These are phyloP conservation scores for Metarhizium humberi DNA, from an alignment of 2,329 filamentous ascomycete species.

Conservation along the genomic window DNA sequence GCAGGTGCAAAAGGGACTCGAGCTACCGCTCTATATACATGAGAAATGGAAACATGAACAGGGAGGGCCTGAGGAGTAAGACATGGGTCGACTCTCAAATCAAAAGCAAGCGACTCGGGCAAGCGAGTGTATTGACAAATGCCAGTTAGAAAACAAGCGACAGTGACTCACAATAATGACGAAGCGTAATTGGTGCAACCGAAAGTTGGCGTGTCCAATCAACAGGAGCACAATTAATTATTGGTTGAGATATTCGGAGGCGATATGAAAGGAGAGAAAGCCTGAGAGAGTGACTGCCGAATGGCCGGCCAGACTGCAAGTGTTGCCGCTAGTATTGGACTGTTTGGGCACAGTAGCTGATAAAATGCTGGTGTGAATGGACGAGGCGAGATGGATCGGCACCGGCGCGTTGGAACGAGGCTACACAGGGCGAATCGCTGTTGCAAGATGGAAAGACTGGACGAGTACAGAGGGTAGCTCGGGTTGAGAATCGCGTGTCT, in stretches of 20 bases:
- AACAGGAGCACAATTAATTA: neutral
- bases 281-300: conserved; percentile 16
- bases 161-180: conserved; percentile 23
- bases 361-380: conserved; percentile 16
- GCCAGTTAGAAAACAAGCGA: conserved; percentile 16
- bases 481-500: conserved; percentile 9
- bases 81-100: neutral
- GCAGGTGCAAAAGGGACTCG: neutral
- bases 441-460: conserved; percentile 12
- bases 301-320: conserved; percentile 20
- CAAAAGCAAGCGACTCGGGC: conserved; percentile 2
- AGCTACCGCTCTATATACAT: neutral
- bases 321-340: conserved; percentile 25
- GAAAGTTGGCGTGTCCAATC: conserved; percentile 2
- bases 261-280: conserved; percentile 12
- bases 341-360: conserved; percentile 21
- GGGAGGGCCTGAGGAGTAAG: neutral
- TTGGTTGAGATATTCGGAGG: conserved; percentile 4
- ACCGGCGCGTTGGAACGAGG: conserved; percentile 22
- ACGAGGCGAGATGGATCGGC: conserved; percentile 22
- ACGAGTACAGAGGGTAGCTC: conserved; percentile 7
- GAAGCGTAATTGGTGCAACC: conserved; percentile 21
- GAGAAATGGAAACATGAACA: neutral
- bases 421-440: conserved; percentile 22
- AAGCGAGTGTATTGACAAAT: conserved; percentile 6